phyloP scores from a whole-genome alignment of 257 asterid genomes.

The Anisodus acutangulus region DNA sequence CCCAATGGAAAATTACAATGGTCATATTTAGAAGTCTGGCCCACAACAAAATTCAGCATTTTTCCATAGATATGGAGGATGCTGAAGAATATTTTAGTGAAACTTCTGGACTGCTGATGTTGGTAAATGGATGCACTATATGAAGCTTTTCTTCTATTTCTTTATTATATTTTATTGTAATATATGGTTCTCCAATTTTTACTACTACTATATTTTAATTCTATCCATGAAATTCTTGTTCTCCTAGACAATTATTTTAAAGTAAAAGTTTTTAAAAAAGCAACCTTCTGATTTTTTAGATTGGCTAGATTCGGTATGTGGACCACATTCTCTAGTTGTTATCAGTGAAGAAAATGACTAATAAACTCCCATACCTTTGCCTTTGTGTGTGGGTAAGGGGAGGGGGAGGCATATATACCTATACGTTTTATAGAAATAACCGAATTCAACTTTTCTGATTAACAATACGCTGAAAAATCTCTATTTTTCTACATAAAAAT shows the following conservation, averaged over 20 bases:
- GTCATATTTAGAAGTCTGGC: background rate
- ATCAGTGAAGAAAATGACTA: background rate
- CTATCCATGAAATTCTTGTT: background rate
- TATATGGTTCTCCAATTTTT: background rate
- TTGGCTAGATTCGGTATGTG: background rate
- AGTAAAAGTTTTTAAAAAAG: background rate
- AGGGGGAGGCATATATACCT: background rate
- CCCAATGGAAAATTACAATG: background rate
- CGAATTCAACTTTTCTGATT: background rate
- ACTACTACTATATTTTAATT: background rate
- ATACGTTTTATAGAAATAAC: background rate
- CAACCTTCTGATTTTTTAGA: conserved; percentile 24
- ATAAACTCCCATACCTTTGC: background rate
- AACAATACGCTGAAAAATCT: background rate
- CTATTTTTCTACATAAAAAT: no score
- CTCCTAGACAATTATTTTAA: background rate
- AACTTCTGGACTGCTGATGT: background rate
- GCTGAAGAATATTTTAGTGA: background rate
- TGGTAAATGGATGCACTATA: background rate
- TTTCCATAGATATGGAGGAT: background rate
- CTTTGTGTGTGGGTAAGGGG: background rate
- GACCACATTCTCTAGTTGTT: conserved; percentile 6
- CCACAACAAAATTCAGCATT: background rate
- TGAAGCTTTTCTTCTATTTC: background rate
- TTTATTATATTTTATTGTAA: background rate